Conservation (phyloP, 192 early-diverging fungal species). For the Coemansia sp. region DNA sequence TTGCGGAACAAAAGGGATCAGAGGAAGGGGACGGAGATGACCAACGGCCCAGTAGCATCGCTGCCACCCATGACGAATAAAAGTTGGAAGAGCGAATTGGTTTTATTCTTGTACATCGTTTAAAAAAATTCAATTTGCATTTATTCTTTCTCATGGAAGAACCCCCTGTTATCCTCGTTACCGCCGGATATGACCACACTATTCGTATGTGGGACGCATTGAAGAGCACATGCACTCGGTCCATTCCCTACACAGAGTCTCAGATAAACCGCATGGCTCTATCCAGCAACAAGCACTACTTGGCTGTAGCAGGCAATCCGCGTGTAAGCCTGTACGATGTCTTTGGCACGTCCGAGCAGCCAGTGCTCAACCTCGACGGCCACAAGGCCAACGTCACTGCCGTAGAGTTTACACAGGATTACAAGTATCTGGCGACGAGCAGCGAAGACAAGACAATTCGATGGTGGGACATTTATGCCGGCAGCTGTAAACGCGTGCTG, state of each 20-base stretch:
- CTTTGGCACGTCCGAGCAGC: slow-evolving; percentile 47
- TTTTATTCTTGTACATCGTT: too few relatives aligned
- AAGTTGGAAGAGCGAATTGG: too few relatives aligned
- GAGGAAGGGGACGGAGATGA: background rate
- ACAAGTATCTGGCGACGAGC: slow-evolving; percentile 55
- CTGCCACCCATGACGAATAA: too few relatives aligned
- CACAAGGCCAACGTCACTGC: slow-evolving; percentile 58
- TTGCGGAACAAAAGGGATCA: background rate
- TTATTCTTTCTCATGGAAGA: slow-evolving; percentile 32
- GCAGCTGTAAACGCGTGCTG: slow-evolving; percentile 43
- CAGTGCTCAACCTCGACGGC: slow-evolving; percentile 51
- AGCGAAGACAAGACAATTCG: slow-evolving; percentile 56
- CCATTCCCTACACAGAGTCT: slow-evolving; percentile 56
- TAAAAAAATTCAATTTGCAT: background rate
- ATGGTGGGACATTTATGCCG: slow-evolving; percentile 58
- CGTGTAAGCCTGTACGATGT: slow-evolving; percentile 56
- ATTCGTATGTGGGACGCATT: slow-evolving; percentile 61
- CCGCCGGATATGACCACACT: slow-evolving; percentile 58
- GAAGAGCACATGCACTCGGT: slow-evolving; percentile 56
- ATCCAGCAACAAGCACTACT: slow-evolving; percentile 55
- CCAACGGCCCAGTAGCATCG: background rate
- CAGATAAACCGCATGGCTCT: slow-evolving; percentile 60
- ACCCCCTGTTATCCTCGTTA: slow-evolving; percentile 51
- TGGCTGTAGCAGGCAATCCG: slow-evolving; percentile 57
- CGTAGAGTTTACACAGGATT: slow-evolving; percentile 54